A percentile compares a stretch with the other conserved stretches of the same genome.
phyloP scores from a whole-genome alignment of 1,139 yeast genomes.

The Debaryomycetaceae sp. region DNA sequence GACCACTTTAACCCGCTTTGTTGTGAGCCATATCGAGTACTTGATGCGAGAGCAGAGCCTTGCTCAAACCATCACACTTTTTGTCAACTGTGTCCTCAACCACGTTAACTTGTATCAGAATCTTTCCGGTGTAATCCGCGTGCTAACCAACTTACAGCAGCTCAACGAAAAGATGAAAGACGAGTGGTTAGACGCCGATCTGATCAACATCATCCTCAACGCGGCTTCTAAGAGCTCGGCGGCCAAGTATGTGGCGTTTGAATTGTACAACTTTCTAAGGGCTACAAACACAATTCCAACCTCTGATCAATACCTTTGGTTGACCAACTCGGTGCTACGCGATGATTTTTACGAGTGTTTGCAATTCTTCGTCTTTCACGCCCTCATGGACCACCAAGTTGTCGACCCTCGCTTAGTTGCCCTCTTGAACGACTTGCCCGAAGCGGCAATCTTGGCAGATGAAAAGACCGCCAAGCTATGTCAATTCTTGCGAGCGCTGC shows the following conservation, averaged over 20 bases:
- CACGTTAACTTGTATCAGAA: slow-evolving; percentile 35
- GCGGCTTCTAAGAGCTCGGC: slow-evolving; percentile 27
- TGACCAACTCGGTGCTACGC: slow-evolving; percentile 26
- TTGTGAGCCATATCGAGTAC: slow-evolving; percentile 22
- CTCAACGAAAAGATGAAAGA: slow-evolving; percentile 14
- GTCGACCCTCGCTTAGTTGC: slow-evolving; percentile 12
- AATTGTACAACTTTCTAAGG: slow-evolving; percentile 19
- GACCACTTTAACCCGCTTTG: slow-evolving; percentile 19
- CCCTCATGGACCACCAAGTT: slow-evolving; percentile 15
- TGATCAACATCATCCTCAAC: slow-evolving; percentile 27
- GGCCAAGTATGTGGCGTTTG: slow-evolving; percentile 23
- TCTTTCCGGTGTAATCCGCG: slow-evolving; percentile 25
- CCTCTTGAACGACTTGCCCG: slow-evolving; percentile 17
- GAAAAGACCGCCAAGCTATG: slow-evolving; percentile 9
- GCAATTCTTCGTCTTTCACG: slow-evolving; percentile 24
- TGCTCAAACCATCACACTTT: slow-evolving; percentile 21
- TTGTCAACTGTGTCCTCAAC: slow-evolving; percentile 35
- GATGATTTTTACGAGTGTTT: slow-evolving; percentile 20
- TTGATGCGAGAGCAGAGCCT: slow-evolving; percentile 16
- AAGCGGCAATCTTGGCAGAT: slow-evolving; percentile 9
- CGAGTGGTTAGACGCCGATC: slow-evolving; percentile 27
- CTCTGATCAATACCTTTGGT: slow-evolving; percentile 15
- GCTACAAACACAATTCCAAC: slow-evolving; percentile 10
- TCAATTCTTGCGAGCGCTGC: slow-evolving; percentile 6
- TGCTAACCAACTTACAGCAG: slow-evolving; percentile 18